A percentile compares a stretch with the other conserved stretches of the same genome.
Evolutionary conservation across 441 rosid species (phyloP).

Genomic region (Daphne laureola): DNA sequence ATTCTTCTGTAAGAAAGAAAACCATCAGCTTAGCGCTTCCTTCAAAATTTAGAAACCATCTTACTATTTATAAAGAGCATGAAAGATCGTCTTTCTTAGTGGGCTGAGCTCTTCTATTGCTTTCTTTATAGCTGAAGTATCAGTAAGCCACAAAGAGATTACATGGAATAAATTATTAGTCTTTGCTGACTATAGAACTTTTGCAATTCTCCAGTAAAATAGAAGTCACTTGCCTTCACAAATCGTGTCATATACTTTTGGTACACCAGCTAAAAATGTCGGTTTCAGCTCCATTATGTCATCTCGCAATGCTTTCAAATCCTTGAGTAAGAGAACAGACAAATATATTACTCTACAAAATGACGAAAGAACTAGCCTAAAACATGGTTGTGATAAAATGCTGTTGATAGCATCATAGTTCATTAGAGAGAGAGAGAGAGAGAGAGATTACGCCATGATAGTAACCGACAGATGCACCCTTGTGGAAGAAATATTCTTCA

Average conservation of each 20-base stretch:
- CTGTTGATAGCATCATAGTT: no score
- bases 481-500: slow-evolving; percentile 77
- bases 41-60: slow-evolving; percentile 6
- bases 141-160: slow-evolving; percentile 1
- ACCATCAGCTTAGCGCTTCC: no score
- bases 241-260: slow-evolving; percentile 85
- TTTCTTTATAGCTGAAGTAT: slow-evolving; percentile 37
- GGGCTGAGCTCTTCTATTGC: slow-evolving; percentile 80
- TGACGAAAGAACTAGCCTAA: neutral
- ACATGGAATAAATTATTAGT: no score
- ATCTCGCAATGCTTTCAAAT: slow-evolving; percentile 73
- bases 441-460: slow-evolving; percentile 71
- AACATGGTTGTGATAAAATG: no score
- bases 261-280: slow-evolving; percentile 86
- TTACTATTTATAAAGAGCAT: slow-evolving; percentile 70
- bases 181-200: no score
- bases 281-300: slow-evolving; percentile 84
- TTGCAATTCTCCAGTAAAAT: neutral
- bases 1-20: no score
- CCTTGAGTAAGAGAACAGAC: slow-evolving; percentile 33
- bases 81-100: slow-evolving; percentile 44
- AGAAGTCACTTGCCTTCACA: slow-evolving; percentile 49
- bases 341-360: slow-evolving; percentile 1
- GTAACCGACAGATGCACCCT: slow-evolving; percentile 94
- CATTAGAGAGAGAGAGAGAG: neutral